These are phyloP conservation scores for Setaria italica DNA, from an alignment of 202 grass and related monocot genomes.

Conservation along the genomic window DNA sequence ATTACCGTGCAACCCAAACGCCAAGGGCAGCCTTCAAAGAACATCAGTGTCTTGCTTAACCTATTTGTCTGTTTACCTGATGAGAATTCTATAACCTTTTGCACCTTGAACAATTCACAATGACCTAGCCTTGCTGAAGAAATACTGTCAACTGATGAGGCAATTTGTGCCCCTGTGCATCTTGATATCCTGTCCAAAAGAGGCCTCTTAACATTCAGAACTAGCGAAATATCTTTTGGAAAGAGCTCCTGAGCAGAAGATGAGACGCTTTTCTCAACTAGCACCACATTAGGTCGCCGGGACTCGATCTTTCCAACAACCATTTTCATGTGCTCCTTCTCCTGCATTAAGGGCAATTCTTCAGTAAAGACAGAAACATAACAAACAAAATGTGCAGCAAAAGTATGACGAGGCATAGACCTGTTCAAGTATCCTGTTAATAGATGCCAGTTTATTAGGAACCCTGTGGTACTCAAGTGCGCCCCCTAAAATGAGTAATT, in stretches of 20 bases:
- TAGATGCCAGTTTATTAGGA: slow-evolving; percentile 74
- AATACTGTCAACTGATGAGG: slow-evolving; percentile 71
- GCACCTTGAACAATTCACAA: slow-evolving; percentile 78
- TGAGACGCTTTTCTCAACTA: slow-evolving; percentile 95
- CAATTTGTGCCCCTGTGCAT: slow-evolving; percentile 89
- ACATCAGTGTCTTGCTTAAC: slow-evolving; percentile 87
- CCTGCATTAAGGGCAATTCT: slow-evolving; percentile 54
- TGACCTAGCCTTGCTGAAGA: slow-evolving; percentile 64
- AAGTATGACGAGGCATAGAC: slow-evolving; percentile 40
- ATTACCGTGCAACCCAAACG: slow-evolving; percentile 97
- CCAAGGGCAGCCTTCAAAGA: slow-evolving; percentile 96
- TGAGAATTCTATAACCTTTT: slow-evolving; percentile 64
- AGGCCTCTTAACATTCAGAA: slow-evolving; percentile 87
- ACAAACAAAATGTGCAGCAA: slow-evolving; percentile 7
- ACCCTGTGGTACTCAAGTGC: slow-evolving; percentile 77
- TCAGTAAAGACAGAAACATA: slow-evolving; percentile 35
- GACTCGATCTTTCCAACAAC: slow-evolving; percentile 75
- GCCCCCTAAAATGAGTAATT: slow-evolving; percentile 73
- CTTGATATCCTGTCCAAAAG: slow-evolving; percentile 92
- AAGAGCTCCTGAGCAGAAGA: slow-evolving; percentile 88
- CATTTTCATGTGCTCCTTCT: slow-evolving; percentile 74
- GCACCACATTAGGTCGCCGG: slow-evolving; percentile 77
- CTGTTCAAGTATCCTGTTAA: slow-evolving; percentile 71
- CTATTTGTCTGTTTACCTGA: slow-evolving; percentile 54
- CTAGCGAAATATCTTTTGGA: slow-evolving; percentile 83